These are phyloP conservation scores for Hymenoscyphus infarciens DNA, from an alignment of 2,329 filamentous ascomycete genomes.

Conservation along the genomic window DNA sequence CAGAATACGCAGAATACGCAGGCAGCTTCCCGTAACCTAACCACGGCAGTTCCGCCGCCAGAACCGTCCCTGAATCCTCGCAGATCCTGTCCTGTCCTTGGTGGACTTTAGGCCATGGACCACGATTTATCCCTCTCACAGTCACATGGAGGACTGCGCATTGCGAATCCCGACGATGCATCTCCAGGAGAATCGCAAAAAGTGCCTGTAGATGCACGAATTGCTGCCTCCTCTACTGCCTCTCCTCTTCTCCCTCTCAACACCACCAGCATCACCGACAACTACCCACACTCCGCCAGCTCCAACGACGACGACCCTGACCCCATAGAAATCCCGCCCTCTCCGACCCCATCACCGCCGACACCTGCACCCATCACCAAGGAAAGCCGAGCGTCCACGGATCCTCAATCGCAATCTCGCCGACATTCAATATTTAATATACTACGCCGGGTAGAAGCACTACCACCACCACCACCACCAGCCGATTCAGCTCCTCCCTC, in stretches of 20 bases:
- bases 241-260: slow-evolving; percentile 2
- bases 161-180: slow-evolving; percentile 80
- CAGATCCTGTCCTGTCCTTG: slow-evolving; percentile 3
- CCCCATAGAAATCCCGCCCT: slow-evolving; percentile 1
- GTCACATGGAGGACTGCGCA: slow-evolving; percentile 88
- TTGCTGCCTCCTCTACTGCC: slow-evolving; percentile 17
- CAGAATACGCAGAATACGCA: neutral
- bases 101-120: slow-evolving; percentile 59
- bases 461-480: too few species aligned
- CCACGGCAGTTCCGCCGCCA: neutral
- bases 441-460: slow-evolving; percentile 35
- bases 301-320: neutral
- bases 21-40: slow-evolving; percentile 2
- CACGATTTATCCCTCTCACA: slow-evolving; percentile 89
- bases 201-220: slow-evolving; percentile 27
- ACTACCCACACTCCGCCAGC: neutral
- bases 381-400: slow-evolving; percentile 29
- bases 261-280: slow-evolving; percentile 14
- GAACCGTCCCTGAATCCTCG: neutral
- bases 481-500: slow-evolving; percentile 23
- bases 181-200: slow-evolving; percentile 17
- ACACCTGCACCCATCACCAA: slow-evolving; percentile 22
- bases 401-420: slow-evolving; percentile 32
- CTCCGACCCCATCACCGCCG: slow-evolving; percentile 10
- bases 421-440: slow-evolving; percentile 37